Conservation (phyloP, 805 yeast species). For the Wickerhamomyces bisporus region DNA sequence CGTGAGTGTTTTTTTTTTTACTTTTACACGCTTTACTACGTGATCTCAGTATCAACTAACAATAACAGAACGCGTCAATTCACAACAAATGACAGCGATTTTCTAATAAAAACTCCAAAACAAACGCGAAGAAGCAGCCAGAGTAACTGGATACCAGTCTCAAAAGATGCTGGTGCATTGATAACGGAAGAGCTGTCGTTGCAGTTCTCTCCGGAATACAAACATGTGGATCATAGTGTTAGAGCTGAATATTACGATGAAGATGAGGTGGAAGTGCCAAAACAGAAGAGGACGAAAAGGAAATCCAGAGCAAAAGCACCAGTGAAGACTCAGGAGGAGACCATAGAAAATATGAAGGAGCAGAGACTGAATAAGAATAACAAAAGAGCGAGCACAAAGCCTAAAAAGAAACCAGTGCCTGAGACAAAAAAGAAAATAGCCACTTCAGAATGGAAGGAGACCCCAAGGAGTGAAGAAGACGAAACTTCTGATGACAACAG, state of each 20-base stretch:
- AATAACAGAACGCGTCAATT: conserved; percentile 7
- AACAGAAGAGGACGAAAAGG: not conserved
- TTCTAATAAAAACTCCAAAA: conserved; percentile 12
- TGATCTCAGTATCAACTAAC: not conserved
- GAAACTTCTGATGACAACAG: conserved; percentile 6
- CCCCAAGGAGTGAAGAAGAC: conserved; percentile 1
- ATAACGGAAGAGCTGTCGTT: conserved; percentile 14
- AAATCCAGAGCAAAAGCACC: not conserved
- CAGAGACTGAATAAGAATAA: too few relatives aligned
- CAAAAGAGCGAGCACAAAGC: too few relatives aligned
- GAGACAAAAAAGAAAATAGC: too few relatives aligned
- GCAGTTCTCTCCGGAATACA: conserved; percentile 7
- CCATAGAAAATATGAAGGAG: not conserved
- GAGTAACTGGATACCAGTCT: conserved; percentile 10
- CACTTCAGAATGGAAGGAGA: too few relatives aligned
- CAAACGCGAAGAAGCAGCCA: not conserved
- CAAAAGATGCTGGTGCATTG: conserved; percentile 16
- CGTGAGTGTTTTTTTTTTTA: not conserved
- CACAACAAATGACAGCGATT: conserved; percentile 4
- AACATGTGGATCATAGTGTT: not conserved
- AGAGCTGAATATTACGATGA: not conserved
- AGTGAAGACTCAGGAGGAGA: not conserved
- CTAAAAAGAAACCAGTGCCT: too few relatives aligned
- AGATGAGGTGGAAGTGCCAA: not conserved
- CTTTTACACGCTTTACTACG: not conserved